These are phyloP conservation scores for Sphaerulina musiva DNA, from an alignment of 2,329 filamentous ascomycete genomes.

Conservation along the genomic window DNA sequence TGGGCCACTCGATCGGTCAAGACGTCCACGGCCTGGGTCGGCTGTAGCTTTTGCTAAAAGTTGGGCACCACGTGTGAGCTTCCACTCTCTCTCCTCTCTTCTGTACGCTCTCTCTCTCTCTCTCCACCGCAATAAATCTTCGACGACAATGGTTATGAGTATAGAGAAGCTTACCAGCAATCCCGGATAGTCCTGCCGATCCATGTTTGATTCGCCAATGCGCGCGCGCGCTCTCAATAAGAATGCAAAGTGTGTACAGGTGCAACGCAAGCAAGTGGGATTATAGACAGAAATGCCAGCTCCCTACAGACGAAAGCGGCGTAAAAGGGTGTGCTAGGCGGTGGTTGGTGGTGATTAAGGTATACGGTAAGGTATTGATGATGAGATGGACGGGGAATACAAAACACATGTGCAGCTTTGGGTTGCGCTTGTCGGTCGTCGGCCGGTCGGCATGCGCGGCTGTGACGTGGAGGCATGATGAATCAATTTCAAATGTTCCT, in stretches of 20 bases:
- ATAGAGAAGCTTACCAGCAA: conserved; percentile 66
- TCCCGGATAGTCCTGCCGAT: conserved; percentile 83
- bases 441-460: no score
- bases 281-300: no score
- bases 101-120: background rate
- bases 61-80: conserved; percentile 2
- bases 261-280: background rate
- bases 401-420: no score
- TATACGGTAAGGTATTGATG: no score
- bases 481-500: no score
- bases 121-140: background rate
- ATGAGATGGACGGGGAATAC: no score
- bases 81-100: background rate
- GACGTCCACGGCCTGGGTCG: conserved; percentile 70
- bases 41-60: conserved; percentile 68
- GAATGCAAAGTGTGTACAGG: conserved; percentile 5
- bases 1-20: conserved; percentile 82
- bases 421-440: no score
- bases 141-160: background rate
- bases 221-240: no score
- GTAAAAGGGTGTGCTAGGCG: no score
- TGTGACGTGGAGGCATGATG: no score
- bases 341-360: no score
- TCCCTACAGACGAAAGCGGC: no score
- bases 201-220: conserved; percentile 41